Percentiles rank a stretch among this genome's conserved stretches.
Conservation (phyloP, 140 eudicot species). For the Senecio squalidus region DNA sequence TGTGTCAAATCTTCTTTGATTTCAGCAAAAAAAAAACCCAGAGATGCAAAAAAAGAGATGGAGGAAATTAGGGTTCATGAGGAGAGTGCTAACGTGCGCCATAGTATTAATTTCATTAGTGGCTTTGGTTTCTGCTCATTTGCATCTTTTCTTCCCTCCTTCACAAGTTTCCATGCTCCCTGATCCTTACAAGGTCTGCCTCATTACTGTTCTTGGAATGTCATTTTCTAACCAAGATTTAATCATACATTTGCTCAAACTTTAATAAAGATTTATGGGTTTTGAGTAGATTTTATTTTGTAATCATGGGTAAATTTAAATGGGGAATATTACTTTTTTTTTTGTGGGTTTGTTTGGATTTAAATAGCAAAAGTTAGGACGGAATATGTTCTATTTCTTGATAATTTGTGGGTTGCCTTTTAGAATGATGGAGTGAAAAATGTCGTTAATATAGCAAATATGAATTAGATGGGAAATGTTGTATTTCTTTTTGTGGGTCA, state of each 20-base stretch:
- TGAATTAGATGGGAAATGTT: slow-evolving; percentile 1
- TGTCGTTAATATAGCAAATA: too few species aligned
- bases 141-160: slow-evolving; percentile 50
- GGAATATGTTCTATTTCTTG: not conserved
- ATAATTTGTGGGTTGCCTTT: not conserved
- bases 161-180: slow-evolving; percentile 53
- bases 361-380: not conserved
- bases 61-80: slow-evolving; percentile 49
- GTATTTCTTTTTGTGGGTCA: too few species aligned
- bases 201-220: slow-evolving; percentile 18
- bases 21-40: slow-evolving; percentile 17
- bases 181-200: slow-evolving; percentile 51
- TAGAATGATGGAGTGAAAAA: not conserved
- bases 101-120: slow-evolving; percentile 52
- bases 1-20: slow-evolving; percentile 12
- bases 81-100: slow-evolving; percentile 77
- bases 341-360: not conserved
- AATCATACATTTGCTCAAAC: too few species aligned
- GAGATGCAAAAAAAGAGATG: slow-evolving; percentile 52
- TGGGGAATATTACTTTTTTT: not conserved
- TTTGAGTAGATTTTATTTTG: slow-evolving; percentile 1
- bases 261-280: not conserved
- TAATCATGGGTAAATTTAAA: not conserved
- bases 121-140: slow-evolving; percentile 68
- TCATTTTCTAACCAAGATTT: too few species aligned